A percentile compares a stretch with the other conserved stretches of the same genome.
These are phyloP conservation scores for Zygosaccharomyces sapae DNA, from an alignment of 1,139 yeast genomes.

Conservation along the genomic window DNA sequence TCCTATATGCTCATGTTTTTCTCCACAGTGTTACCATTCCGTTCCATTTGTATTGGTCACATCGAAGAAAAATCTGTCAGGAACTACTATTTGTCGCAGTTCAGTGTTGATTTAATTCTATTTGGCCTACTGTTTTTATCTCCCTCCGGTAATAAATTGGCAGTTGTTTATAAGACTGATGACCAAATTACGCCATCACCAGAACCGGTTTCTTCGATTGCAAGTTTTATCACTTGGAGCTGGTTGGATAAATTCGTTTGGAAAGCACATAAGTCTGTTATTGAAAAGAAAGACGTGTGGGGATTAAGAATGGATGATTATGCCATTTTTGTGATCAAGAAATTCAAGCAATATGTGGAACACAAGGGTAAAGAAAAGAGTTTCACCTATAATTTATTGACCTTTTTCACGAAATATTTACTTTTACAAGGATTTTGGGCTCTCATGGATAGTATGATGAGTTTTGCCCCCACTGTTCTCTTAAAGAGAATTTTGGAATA, in stretches of 20 bases:
- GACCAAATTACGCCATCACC: slow-evolving; percentile 58
- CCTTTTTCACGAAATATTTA: slow-evolving; percentile 59
- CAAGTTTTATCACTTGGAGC: slow-evolving; percentile 60
- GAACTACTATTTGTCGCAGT: slow-evolving; percentile 48
- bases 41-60: slow-evolving; percentile 61
- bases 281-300: slow-evolving; percentile 72
- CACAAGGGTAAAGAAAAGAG: slow-evolving; percentile 42
- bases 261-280: slow-evolving; percentile 55
- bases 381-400: slow-evolving; percentile 56
- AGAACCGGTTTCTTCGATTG: slow-evolving; percentile 62
- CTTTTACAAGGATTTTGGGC: slow-evolving; percentile 72
- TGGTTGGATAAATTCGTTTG: slow-evolving; percentile 74
- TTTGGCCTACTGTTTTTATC: slow-evolving; percentile 58
- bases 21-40: slow-evolving; percentile 52
- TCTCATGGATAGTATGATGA: slow-evolving; percentile 54
- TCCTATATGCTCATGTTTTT: slow-evolving; percentile 53
- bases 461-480: slow-evolving; percentile 75
- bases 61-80: slow-evolving; percentile 33
- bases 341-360: slow-evolving; percentile 47
- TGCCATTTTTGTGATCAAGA: slow-evolving; percentile 61
- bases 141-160: slow-evolving; percentile 59
- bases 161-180: slow-evolving; percentile 48
- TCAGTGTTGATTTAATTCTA: slow-evolving; percentile 43
- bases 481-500: slow-evolving; percentile 76
- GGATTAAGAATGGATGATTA: slow-evolving; percentile 79